Base-by-base conservation (phyloP, 345 rosid genomes). In the Ricinus communis region DNA sequence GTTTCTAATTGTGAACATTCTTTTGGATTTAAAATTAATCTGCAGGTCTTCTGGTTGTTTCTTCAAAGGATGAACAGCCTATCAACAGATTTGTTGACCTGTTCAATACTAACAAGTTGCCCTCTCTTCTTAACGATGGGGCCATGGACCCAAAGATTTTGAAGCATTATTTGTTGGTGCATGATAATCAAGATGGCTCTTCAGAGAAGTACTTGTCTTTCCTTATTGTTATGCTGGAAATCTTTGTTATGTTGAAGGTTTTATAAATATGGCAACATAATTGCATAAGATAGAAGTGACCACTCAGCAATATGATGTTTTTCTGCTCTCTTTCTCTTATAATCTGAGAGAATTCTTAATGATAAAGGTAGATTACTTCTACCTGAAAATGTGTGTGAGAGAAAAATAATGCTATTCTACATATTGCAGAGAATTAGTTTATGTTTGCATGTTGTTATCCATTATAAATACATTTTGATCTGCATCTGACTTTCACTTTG, bases 1-100 rank as follows among this genome's bases (percentile, higher is more conserved):
- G 27, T 45, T 36, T 33, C 59, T 18, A 55, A 41, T 57, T 58
- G n/a, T 57, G 52, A 54, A 65, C 58, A 53, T 33, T 14, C 11
- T 52, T 53, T 22, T 40, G 57, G 55, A 38, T 56, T 28, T 27
- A 65, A 68, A 73, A 75, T 70, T 81, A 30, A 33, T 71, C 75
- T 81, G 78, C 88, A 93, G 99, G 99, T 83, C 93, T 95, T 81
- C 81, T 89, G 77, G 97, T 80, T 52, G 96, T 89, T 78, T 95
- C 99, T 72, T 90, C 99, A 53, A 85, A 87, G 83, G 99, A 95
- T 69, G 93, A 95, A 62, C 86, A 89, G 36, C 98, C 99, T 65
- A 80, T 89, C 78, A 87, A 84, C 77, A 82, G 81, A 72, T 89
- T 88, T 89, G 77, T 92, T 49, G 96, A 95, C 84, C 96, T 92